Evolutionary conservation across 345 rosid genomes (phyloP).

Genomic region (Acer saccharum): DNA sequence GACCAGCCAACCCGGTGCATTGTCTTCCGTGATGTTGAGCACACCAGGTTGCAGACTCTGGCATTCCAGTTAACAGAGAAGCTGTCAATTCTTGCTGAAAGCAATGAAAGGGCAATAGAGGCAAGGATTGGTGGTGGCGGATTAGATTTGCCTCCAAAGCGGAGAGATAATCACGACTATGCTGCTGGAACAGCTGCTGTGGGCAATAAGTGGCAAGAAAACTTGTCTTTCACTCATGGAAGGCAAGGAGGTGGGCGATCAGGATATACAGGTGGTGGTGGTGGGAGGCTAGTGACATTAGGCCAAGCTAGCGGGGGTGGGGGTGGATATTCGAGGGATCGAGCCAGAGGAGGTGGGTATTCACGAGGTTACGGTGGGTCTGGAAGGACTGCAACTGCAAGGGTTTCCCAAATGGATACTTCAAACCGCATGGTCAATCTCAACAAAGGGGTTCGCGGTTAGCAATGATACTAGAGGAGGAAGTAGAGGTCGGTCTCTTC

Average conservation of each 20-base stretch:
- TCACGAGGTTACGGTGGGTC: constrained; percentile 39
- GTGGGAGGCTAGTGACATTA: constrained; percentile 41
- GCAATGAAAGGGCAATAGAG: constrained; percentile 82
- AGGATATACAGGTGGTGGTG: constrained; percentile 41
- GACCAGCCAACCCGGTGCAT: constrained; percentile 82
- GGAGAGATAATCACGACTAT: constrained; percentile 73
- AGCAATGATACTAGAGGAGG: no score
- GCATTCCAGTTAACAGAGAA: constrained; percentile 85
- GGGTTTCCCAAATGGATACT: constrained; percentile 59
- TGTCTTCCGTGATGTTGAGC: constrained; percentile 73
- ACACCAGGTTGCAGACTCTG: constrained; percentile 68
- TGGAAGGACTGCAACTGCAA: constrained; percentile 37
- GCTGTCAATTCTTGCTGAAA: constrained; percentile 66
- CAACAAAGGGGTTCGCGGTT: constrained; percentile 52
- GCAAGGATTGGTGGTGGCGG: constrained; percentile 66
- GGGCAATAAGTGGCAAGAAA: constrained; percentile 73
- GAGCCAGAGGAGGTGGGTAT: constrained; percentile 58
- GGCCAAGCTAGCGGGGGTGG: constrained; percentile 31
- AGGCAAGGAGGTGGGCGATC: constrained; percentile 56
- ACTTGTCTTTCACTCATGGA: constrained; percentile 51
- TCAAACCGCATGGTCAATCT: constrained; percentile 76
- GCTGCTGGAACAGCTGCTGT: constrained; percentile 38
- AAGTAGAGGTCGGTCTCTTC: no score
- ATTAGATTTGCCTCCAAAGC: constrained; percentile 60
- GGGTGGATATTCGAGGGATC: constrained; percentile 53